phyloP scores from a whole-genome alignment of 1,284 basidiomycete genomes.

The Heterobasidion parviporum region DNA sequence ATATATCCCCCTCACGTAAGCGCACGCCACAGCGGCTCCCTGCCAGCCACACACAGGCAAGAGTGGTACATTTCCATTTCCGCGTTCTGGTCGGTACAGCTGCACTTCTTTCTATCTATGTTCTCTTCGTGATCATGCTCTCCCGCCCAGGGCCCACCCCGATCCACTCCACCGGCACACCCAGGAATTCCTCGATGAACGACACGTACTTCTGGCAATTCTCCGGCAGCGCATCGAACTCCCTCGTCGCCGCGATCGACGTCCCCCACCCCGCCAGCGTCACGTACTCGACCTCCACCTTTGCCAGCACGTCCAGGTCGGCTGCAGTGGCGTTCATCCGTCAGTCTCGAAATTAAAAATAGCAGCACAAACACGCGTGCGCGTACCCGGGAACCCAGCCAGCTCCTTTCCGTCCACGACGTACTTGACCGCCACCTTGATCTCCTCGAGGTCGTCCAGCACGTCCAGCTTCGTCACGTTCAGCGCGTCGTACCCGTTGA shows the following conservation, averaged over 20 bases:
- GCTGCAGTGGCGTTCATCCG: conserved; percentile 34
- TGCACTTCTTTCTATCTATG: background rate
- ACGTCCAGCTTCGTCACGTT: conserved; percentile 98
- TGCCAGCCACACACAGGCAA: too few relatives aligned
- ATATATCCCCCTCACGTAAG: conserved; percentile 10
- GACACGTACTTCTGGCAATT: conserved; percentile 85
- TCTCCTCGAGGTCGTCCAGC: conserved; percentile 78
- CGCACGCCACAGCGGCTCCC: background rate
- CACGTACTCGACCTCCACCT: conserved; percentile 84
- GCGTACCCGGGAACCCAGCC: conserved; percentile 80
- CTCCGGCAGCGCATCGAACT: conserved; percentile 77
- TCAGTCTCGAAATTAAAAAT: conserved; percentile 5
- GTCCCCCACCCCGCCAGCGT: conserved; percentile 91
- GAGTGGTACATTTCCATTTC: too few relatives aligned
- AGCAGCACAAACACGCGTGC: conserved; percentile 13
- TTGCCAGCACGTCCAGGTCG: conserved; percentile 75
- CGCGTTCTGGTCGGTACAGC: background rate
- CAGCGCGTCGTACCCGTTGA: conserved; percentile 93
- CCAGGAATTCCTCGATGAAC: conserved; percentile 80
- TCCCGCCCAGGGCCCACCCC: conserved; percentile 83
- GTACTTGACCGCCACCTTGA: conserved; percentile 87
- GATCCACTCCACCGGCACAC: conserved; percentile 86
- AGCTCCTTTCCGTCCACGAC: conserved; percentile 72
- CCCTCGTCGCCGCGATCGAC: conserved; percentile 60
- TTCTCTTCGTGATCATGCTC: conserved; percentile 55